Conservation (phyloP, 2,329 filamentous ascomycete genomes). For the Aspergillus unguis region DNA sequence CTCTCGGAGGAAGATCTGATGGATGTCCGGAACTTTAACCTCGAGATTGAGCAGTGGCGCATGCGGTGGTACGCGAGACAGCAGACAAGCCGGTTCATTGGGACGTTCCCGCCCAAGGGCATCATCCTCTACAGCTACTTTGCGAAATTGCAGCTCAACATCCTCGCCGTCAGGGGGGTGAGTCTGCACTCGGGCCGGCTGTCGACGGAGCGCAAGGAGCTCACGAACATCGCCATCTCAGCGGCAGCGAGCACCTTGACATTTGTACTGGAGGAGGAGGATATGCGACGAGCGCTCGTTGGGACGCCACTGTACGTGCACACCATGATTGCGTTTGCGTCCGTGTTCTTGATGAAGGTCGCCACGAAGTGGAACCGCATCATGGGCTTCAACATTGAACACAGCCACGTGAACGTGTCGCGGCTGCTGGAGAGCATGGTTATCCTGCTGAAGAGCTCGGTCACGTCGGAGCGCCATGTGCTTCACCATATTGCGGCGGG, state of each 20-base stretch:
- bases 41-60: neutral
- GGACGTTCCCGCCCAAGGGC: neutral
- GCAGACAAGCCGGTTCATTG: neutral
- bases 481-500: neutral
- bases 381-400: neutral
- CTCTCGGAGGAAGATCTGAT: neutral
- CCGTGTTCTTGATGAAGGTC: neutral
- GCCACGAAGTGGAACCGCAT: neutral
- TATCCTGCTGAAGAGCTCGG: neutral
- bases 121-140: neutral
- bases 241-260: neutral
- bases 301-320: neutral
- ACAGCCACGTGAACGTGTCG: neutral
- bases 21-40: neutral
- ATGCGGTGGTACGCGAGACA: neutral
- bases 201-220: neutral
- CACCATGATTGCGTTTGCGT: neutral
- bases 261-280: neutral
- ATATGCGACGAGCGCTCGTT: neutral
- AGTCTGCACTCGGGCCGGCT: neutral
- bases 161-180: neutral
- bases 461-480: neutral
- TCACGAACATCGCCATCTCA: neutral
- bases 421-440: neutral
- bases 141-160: neutral